Conservation (phyloP, 1,284 basidiomycete species). For the Malassezia slooffiae region DNA sequence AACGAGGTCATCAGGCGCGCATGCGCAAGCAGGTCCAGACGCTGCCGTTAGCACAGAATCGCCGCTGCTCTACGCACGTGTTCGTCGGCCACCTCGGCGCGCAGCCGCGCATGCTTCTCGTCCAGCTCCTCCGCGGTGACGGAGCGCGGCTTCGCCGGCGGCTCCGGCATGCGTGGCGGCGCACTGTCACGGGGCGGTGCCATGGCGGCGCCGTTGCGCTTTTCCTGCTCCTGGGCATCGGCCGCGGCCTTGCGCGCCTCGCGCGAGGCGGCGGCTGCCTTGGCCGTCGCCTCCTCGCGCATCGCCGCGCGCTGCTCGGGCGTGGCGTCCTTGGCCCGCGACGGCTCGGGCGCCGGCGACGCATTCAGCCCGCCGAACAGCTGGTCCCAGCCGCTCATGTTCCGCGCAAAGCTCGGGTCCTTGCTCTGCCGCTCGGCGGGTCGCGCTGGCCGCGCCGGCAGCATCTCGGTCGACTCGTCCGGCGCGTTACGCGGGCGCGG, state of each 20-base stretch:
- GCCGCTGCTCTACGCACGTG: neutral
- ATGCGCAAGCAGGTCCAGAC: constrained; percentile 5
- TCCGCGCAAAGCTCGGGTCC: constrained; percentile 8
- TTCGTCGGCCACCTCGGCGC: constrained; percentile 1
- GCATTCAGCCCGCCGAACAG: constrained; percentile 13
- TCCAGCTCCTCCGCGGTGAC: constrained; percentile 1
- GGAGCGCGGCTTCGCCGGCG: neutral
- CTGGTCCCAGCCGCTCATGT: constrained; percentile 17
- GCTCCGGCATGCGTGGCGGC: neutral
- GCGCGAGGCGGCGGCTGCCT: constrained; percentile 1
- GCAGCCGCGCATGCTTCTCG: constrained; percentile 6
- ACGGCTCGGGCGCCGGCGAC: neutral
- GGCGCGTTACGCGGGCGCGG: too few species aligned
- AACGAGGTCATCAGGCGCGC: constrained; percentile 7
- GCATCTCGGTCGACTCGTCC: too few species aligned
- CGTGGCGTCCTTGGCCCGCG: constrained; percentile 10
- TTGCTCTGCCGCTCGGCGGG: too few species aligned
- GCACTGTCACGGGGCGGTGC: too few species aligned
- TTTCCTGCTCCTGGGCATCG: neutral
- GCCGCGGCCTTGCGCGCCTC: neutral
- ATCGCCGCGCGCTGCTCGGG: constrained; percentile 13
- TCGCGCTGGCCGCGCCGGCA: neutral
- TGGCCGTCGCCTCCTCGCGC: neutral
- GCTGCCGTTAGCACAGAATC: neutral
- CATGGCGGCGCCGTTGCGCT: too few species aligned